Evolutionary conservation across 2,329 filamentous ascomycete genomes (phyloP), one percentile per base, ranked within the genome.

Genomic region (Fusarium acutatum): DNA sequence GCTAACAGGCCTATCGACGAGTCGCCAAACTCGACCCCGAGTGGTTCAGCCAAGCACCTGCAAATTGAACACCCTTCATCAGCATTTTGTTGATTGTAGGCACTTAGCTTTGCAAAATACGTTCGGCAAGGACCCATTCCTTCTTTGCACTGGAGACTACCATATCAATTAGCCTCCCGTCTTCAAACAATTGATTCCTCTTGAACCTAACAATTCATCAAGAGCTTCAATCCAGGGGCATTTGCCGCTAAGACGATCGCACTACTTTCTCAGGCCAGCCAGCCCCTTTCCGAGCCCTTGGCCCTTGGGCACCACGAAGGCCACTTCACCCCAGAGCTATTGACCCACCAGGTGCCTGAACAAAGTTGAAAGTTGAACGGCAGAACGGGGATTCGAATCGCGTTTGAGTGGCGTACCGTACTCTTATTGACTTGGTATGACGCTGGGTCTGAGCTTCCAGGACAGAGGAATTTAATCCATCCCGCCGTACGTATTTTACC

Each of bases 391-490:
- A 68, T 76, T 65, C 70, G 49, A 77, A 67, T 76, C 62, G 63
- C 56, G 64, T 64, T 57, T 66, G 60, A 63, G 70, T 77, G 73
- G 75, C 72, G 74, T 67, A 67, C 66, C 65, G 65, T 74, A 52
- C 74, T 71, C 71, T 41, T 76, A 60, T 67, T 60, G 69, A 71
- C 68, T 69, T 73, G 78, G 75, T 72, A 77, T 80, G 77, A 80
- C 78, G 78, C 78, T 78, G 76, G 76, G 75, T 75, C 77, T 76
- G 69, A 68, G 72, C 67, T 77, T 69, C 60, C 63, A 73, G 60
- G 69, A 67, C 76, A 76, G 52, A 76, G 75, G 78, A 80, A 79
- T 80, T 80, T 80, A 79, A 79, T 73, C 70, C 72, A 76, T 78
- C 72, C 72, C 61, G 58, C 72, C 69, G 69, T 73, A 74, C 72